Evolutionary conservation across 2,329 filamentous ascomycete genomes (phyloP).

Genomic region (Penicillium janthinellum): DNA sequence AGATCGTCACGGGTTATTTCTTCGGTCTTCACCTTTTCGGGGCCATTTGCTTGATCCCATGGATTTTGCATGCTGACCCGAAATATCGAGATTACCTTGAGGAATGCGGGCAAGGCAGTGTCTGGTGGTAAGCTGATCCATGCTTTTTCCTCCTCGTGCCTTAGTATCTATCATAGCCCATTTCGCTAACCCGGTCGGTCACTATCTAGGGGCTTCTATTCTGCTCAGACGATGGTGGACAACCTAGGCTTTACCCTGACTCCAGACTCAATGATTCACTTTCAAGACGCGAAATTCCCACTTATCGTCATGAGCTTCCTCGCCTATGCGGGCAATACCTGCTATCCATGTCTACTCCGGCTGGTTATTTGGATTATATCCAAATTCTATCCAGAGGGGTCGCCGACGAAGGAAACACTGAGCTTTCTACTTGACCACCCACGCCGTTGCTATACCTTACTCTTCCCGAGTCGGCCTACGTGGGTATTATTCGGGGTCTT

Average conservation of each 20-base stretch:
- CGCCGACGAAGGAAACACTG: conserved; percentile 43
- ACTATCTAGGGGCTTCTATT: conserved; percentile 49
- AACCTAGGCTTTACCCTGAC: conserved; percentile 60
- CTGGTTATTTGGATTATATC: conserved; percentile 60
- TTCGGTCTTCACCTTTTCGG: conserved; percentile 52
- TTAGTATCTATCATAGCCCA: too few relatives aligned
- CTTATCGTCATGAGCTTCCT: conserved; percentile 45
- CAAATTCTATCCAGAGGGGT: conserved; percentile 47
- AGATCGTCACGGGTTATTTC: conserved; percentile 52
- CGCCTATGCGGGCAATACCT: conserved; percentile 43
- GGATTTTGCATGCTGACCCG: conserved; percentile 46
- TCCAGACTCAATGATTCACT: conserved; percentile 57
- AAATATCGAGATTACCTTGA: conserved; percentile 48
- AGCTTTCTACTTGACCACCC: conserved; percentile 68
- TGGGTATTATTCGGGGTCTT: conserved; percentile 59
- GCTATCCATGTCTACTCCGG: conserved; percentile 59
- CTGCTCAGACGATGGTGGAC: conserved; percentile 54
- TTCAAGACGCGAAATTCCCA: conserved; percentile 46
- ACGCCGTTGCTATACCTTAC: conserved; percentile 78
- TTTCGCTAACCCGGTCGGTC: too few relatives aligned
- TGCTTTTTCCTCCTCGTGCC: too few relatives aligned
- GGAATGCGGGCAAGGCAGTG: conserved; percentile 43
- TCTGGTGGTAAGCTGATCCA: conserved; percentile 52
- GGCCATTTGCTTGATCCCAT: conserved; percentile 51
- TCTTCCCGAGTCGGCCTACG: conserved; percentile 63